Evolutionary conservation across 208 protist genomes (phyloP).

Genomic region (Blechomonas ayalai): DNA sequence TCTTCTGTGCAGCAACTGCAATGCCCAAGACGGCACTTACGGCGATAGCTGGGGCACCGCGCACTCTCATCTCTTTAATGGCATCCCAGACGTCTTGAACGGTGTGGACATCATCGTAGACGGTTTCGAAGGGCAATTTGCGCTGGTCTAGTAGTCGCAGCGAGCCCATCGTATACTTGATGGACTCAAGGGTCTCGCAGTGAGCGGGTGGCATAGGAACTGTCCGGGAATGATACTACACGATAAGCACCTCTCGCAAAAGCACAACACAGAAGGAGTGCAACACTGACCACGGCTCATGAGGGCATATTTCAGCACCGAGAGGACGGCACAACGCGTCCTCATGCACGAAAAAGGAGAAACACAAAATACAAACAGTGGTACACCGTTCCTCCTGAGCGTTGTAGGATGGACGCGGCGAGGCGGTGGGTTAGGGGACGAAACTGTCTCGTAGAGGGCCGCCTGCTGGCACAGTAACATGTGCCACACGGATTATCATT

Average conservation of each 20-base stretch:
- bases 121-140: conserved; percentile 67
- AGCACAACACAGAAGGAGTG: background rate
- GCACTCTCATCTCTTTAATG: conserved; percentile 92
- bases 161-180: conserved; percentile 57
- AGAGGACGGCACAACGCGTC: background rate
- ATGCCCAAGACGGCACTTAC: conserved; percentile 91
- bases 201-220: conserved; percentile 28
- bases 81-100: conserved; percentile 84
- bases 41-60: conserved; percentile 94
- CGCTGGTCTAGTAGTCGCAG: conserved; percentile 82
- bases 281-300: background rate
- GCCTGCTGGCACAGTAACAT: background rate
- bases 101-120: conserved; percentile 74
- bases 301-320: conserved; percentile 4
- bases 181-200: conserved; percentile 69
- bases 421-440: too few relatives aligned
- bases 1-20: conserved; percentile 68
- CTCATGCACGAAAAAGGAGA: conserved; percentile 1
- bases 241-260: background rate
- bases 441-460: too few relatives aligned
- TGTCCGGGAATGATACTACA: too few relatives aligned
- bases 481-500: background rate
- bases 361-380: background rate
- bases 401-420: too few relatives aligned
- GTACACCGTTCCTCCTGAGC: too few relatives aligned